Evolutionary conservation across 495 filamentous ascomycete species (phyloP).

Genomic region (Hypoxylon cercidicola): DNA sequence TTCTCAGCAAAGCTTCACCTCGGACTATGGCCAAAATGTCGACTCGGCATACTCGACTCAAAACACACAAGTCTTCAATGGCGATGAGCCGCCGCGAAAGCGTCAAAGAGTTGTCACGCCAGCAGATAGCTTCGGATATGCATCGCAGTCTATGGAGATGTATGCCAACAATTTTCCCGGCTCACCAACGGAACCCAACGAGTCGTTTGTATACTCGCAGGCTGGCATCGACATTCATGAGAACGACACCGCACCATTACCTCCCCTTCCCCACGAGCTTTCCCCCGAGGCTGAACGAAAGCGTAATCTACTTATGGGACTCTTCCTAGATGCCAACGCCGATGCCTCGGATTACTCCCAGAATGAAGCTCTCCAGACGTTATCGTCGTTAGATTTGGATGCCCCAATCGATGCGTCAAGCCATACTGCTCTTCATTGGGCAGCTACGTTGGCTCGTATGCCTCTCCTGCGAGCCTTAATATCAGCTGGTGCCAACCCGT

Average conservation of each 20-base stretch:
- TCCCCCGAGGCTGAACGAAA: constrained; percentile 76
- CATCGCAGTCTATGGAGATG: constrained; percentile 62
- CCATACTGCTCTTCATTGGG: constrained; percentile 95
- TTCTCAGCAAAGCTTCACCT: constrained; percentile 61
- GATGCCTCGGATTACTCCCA: constrained; percentile 65
- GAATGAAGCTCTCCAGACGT: constrained; percentile 56
- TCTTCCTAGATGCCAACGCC: constrained; percentile 82
- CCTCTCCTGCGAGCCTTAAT: constrained; percentile 82
- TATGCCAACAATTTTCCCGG: constrained; percentile 57
- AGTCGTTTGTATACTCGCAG: constrained; percentile 81
- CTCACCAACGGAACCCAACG: constrained; percentile 87
- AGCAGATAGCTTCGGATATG: constrained; percentile 59
- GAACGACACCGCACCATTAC: constrained; percentile 66
- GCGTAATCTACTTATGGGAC: constrained; percentile 80
- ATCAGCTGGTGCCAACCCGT: constrained; percentile 83
- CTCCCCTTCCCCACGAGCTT: constrained; percentile 74
- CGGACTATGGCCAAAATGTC: constrained; percentile 56
- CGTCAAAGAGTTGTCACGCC: constrained; percentile 63
- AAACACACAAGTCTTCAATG: constrained; percentile 49
- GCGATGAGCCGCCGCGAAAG: constrained; percentile 89
- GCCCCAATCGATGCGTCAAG: constrained; percentile 85
- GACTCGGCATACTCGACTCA: constrained; percentile 62
- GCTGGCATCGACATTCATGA: constrained; percentile 59
- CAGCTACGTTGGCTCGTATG: constrained; percentile 90
- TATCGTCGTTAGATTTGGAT: constrained; percentile 87